A percentile compares a stretch with the other conserved stretches of the same genome.
phyloP scores from a whole-genome alignment of 345 rosid species.

The Camelina laxa region DNA sequence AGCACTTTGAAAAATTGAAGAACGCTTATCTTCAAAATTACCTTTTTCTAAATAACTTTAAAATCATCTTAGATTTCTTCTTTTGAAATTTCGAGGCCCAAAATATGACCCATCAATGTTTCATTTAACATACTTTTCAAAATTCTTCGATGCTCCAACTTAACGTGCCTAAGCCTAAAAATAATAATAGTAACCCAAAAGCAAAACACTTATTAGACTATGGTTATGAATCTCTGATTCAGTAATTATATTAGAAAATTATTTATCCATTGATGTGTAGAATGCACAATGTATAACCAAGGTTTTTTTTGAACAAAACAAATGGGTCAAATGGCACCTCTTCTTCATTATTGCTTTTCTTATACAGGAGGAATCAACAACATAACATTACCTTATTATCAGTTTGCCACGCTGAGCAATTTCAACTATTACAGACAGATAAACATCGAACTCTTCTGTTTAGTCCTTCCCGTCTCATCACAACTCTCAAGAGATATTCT shows the following conservation, averaged over 20 bases:
- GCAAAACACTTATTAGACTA: too few relatives aligned
- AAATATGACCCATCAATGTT: neutral
- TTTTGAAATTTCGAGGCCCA: neutral
- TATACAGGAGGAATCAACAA: conserved; percentile 20
- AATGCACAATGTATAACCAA: neutral
- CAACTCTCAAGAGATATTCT: conserved; percentile 26
- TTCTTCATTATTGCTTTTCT: neutral
- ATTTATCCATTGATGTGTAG: too few relatives aligned
- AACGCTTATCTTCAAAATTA: too few relatives aligned
- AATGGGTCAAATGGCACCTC: neutral
- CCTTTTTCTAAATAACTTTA: too few relatives aligned
- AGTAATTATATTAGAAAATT: too few relatives aligned
- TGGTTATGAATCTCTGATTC: too few relatives aligned
- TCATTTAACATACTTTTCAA: too few relatives aligned
- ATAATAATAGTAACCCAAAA: too few relatives aligned
- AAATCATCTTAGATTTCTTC: too few relatives aligned
- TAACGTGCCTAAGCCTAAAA: too few relatives aligned
- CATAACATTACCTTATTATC: conserved; percentile 16
- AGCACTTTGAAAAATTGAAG: too few relatives aligned
- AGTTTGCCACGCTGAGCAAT: conserved; percentile 7
- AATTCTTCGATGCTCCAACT: too few relatives aligned
- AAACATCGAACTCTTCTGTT: neutral
- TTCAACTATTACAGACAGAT: neutral
- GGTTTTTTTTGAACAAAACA: conserved; percentile 11
- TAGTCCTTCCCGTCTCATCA: neutral